These are phyloP conservation scores for Exophiala sp. DNA, from an alignment of 2,329 filamentous ascomycete species.

Conservation along the genomic window DNA sequence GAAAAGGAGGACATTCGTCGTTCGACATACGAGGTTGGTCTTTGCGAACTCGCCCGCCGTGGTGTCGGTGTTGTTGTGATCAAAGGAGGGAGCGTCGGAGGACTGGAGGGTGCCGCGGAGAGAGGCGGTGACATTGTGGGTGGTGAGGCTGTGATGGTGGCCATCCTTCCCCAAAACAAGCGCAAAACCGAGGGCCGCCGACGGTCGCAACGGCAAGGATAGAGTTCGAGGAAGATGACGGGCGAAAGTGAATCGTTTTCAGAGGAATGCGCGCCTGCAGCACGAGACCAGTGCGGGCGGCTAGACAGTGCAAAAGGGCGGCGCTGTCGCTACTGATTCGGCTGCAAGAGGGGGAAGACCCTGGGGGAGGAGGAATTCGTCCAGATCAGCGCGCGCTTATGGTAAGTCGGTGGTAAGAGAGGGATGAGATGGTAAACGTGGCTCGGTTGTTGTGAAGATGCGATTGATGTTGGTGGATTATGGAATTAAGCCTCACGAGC, in stretches of 20 bases:
- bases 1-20: constrained; percentile 83
- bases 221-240: constrained; percentile 1
- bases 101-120: constrained; percentile 32
- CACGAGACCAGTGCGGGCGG: constrained; percentile 7
- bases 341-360: no score
- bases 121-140: constrained; percentile 30
- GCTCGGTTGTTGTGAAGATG: no score
- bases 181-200: constrained; percentile 6
- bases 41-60: constrained; percentile 56
- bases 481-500: not conserved
- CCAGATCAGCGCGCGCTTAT: no score
- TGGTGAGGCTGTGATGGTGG: constrained; percentile 37
- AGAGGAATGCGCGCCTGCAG: constrained; percentile 14
- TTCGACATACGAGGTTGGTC: constrained; percentile 74
- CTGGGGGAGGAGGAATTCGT: no score
- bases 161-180: constrained; percentile 27
- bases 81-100: constrained; percentile 47
- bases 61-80: constrained; percentile 50
- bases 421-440: no score
- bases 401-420: no score
- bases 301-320: not conserved
- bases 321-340: no score
- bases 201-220: not conserved
- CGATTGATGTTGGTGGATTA: not conserved
- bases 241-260: not conserved